phyloP scores from a whole-genome alignment of 2,329 filamentous ascomycete genomes.

The Periglandula ipomoeae region DNA sequence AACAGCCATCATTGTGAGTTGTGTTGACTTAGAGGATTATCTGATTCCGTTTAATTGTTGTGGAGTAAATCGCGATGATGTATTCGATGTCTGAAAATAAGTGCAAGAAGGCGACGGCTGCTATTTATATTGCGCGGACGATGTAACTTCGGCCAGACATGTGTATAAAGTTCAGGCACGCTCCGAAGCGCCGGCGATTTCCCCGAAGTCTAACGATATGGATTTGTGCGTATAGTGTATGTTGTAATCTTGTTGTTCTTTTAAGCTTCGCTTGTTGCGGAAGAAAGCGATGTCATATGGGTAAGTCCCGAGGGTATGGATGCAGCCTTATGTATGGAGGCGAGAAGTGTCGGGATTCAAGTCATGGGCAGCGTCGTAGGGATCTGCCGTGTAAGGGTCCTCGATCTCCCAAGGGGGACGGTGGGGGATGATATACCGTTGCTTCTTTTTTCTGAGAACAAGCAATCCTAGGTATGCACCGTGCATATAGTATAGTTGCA shows the following conservation, averaged over 20 bases:
- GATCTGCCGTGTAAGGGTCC: not conserved
- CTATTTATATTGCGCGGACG: not conserved
- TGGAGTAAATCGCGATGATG: too few relatives aligned
- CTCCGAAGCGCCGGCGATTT: not conserved
- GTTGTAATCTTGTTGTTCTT: not conserved
- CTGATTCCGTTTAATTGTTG: too few relatives aligned
- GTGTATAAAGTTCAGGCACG: not conserved
- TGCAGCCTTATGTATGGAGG: not conserved
- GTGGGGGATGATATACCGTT: not conserved
- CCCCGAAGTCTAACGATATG: not conserved
- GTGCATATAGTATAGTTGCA: not conserved
- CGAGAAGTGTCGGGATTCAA: not conserved
- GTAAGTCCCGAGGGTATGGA: not conserved
- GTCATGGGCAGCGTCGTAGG: not conserved
- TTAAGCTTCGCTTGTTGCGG: not conserved
- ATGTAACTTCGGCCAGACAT: not conserved
- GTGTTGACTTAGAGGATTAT: not conserved
- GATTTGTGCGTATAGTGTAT: too few relatives aligned
- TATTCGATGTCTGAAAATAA: not conserved
- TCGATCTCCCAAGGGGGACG: not conserved
- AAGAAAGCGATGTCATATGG: not conserved
- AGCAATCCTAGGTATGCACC: not conserved
- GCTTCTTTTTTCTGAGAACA: not conserved
- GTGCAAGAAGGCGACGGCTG: not conserved
- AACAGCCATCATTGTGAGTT: conserved; percentile 3